A percentile compares a stretch with the other conserved stretches of the same genome.
phyloP scores from a whole-genome alignment of 768 basidiomycete genomes.

The Hortiboletus campestris region DNA sequence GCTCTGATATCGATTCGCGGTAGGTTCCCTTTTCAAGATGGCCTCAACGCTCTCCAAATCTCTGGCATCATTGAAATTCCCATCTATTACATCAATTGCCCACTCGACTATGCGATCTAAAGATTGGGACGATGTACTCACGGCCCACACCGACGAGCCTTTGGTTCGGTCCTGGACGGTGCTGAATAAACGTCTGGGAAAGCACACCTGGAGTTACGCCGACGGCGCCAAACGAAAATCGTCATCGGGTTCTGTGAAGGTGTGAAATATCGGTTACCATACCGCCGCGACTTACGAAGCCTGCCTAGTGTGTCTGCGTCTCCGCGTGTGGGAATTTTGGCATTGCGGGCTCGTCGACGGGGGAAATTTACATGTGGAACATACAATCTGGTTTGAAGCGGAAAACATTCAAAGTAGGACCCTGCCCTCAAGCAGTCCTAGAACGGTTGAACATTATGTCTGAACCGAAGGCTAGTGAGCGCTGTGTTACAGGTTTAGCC shows the following conservation, averaged over 20 bases:
- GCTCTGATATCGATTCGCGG: conserved; percentile 2
- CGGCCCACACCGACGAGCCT: conserved; percentile 82
- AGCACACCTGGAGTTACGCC: conserved; percentile 62
- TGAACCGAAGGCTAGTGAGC: conserved; percentile 43
- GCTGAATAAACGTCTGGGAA: conserved; percentile 76
- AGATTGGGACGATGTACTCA: conserved; percentile 97
- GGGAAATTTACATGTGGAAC: conserved; percentile 89
- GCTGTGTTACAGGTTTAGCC: conserved; percentile 77
- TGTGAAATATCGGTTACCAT: conserved; percentile 28
- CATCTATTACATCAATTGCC: conserved; percentile 73
- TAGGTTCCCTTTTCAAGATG: conserved; percentile 82
- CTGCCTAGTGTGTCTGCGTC: conserved; percentile 71
- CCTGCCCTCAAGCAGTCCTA: conserved; percentile 54
- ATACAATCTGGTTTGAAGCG: conserved; percentile 92
- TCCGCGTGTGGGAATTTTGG: conserved; percentile 97
- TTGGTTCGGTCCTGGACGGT: conserved; percentile 88
- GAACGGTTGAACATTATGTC: conserved; percentile 41
- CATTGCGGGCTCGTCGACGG: conserved; percentile 77
- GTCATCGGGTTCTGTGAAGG: conserved; percentile 68
- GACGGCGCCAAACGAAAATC: conserved; percentile 48
- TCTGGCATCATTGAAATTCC: conserved; percentile 78
- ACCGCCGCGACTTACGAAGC: not conserved
- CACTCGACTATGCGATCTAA: conserved; percentile 79
- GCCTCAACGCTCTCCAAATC: conserved; percentile 76
- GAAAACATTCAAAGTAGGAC: conserved; percentile 69